Evolutionary conservation across 306 rosid genomes (phyloP), one percentile per base, ranked within the genome.

Genomic region (Carpinus fangiana): DNA sequence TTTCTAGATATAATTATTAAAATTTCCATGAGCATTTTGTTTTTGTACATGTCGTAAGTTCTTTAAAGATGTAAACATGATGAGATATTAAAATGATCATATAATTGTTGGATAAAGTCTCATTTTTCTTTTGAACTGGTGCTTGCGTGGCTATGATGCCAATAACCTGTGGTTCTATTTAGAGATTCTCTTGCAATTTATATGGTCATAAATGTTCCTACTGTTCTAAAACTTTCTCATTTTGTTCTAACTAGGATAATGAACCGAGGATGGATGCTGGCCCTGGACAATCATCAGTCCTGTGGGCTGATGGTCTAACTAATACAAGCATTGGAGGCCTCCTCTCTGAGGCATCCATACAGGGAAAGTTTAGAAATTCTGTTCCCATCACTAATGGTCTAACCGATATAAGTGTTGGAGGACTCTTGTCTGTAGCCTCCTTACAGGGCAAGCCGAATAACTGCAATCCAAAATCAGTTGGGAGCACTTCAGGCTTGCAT

Each of bases 401-500:
- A 52, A 73, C 75, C 51, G 28, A 88, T 83, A 87, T 82, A 79
- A 90, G 93, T 83, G 72, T 88, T 69, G 97, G 93, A 43, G 89
- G 87, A 71, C 84, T 89, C 65, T 75, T 92, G 20, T 87, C 95
- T 66, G 95, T 86, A 83, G 90, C 86, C 80, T 92, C 97, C 65
- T 80, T 90, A 54, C 85, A 68, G 81, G 90, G 87, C 1, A 84
- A 70, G 74, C 60, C 77, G 26, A 67, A 41, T 54, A 72, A 53
- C 56, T 53, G 54, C 55, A 87, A 81, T 80, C 76, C 80, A 61
- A 85, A 89, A 76, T 57, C 77, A 57, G 72, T 69, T 62, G 80
- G 69, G 68, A 74, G 79, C 75, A 83, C 59, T 51, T 77, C 74
- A 54, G 80, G 81, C 80, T 76, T 67, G 80, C 91, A 83, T 75